Base-by-base conservation (phyloP, 176 grass and related monocot species). In the maize (Zea mays) region DNA sequence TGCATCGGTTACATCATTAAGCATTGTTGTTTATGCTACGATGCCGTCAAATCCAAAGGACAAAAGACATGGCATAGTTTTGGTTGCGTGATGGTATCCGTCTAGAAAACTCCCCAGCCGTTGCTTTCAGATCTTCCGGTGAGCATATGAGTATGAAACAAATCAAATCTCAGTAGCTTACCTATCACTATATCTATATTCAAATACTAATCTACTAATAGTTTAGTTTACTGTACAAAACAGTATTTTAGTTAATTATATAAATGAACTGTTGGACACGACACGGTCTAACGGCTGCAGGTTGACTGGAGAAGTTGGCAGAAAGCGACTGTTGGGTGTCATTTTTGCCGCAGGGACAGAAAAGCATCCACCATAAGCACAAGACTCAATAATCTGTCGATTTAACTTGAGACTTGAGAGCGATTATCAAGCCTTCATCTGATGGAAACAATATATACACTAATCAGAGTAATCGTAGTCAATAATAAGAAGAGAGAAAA, bases 401-500 rank as follows among this genome's bases (percentile, higher is more conserved):
- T 12, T 11, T n/a, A 77, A 15, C 27, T 49, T 49, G 15, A 39
- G n/a, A n/a, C n/a, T n/a, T n/a, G n/a, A n/a, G n/a, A n/a, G n/a
- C n/a, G n/a, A n/a, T n/a, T n/a, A n/a, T n/a, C n/a, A n/a, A n/a
- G n/a, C n/a, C n/a, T n/a, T n/a, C n/a, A n/a, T n/a, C n/a, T n/a
- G n/a, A n/a, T n/a, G n/a, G n/a, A n/a, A n/a, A n/a, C n/a, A n/a
- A n/a, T n/a, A n/a, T n/a, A n/a, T 71, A 84, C 11, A 84, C 65
- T 67, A 67, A 85, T 65, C 57, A 76, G 81, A 59, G 67, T 77
- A 85, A 89, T 72, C 50, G 60, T 77, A 85, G 72, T 40, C 42
- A 62, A 72, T 15, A 16, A 8, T 6, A 14, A 72, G 2, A 50
- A 50, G 33, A 35, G 48, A 0, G 19, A 81, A 81, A 71, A 71